Evolutionary conservation across 192 early-diverging fungal species (phyloP).

Genomic region (Coemansia sp.): DNA sequence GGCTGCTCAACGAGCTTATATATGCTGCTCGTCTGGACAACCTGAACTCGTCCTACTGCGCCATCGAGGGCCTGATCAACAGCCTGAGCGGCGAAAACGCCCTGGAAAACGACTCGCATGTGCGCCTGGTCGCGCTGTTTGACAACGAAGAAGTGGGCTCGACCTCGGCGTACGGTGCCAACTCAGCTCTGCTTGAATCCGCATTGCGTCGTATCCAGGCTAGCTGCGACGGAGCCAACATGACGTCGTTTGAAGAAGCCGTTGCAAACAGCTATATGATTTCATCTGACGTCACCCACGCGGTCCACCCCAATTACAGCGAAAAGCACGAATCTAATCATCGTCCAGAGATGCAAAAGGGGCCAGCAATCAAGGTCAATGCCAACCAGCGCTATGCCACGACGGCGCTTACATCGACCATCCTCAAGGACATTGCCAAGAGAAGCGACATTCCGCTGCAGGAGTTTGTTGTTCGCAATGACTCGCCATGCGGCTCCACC

Average conservation of each 20-base stretch:
- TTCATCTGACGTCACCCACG: constrained; percentile 93
- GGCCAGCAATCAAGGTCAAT: constrained; percentile 94
- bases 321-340: constrained; percentile 96
- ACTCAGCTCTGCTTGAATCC: constrained; percentile 78
- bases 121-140: constrained; percentile 87
- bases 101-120: constrained; percentile 38
- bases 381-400: constrained; percentile 92
- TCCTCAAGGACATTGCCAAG: constrained; percentile 76
- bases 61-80: constrained; percentile 57
- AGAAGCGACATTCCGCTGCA: constrained; percentile 79
- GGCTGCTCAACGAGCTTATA: constrained; percentile 88
- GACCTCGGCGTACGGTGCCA: constrained; percentile 88
- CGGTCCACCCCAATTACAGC: constrained; percentile 82
- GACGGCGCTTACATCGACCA: constrained; percentile 67
- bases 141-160: constrained; percentile 99
- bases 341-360: constrained; percentile 86
- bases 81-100: constrained; percentile 42
- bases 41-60: constrained; percentile 94
- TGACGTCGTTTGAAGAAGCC: constrained; percentile 78
- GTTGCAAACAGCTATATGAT: constrained; percentile 84
- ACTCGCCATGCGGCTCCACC: constrained; percentile 91
- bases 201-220: constrained; percentile 66
- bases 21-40: constrained; percentile 94
- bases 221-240: constrained; percentile 23
- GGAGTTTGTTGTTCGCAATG: constrained; percentile 90